Base-by-base conservation (phyloP, 495 filamentous ascomycete genomes). In the Xylaria flabelliformis region DNA sequence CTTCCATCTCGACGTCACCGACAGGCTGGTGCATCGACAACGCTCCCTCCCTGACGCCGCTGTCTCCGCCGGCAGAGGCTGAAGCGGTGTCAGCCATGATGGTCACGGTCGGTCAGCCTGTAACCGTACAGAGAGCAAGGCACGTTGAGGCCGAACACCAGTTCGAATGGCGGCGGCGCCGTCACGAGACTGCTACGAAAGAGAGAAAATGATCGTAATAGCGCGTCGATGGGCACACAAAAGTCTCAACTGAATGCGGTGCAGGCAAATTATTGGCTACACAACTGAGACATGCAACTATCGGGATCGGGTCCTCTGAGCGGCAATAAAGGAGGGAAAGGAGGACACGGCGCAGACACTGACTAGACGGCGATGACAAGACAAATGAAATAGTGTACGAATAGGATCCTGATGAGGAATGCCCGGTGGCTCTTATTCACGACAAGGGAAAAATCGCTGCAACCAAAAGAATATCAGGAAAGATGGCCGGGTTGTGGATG, bases 1-100 rank as follows among this genome's bases (percentile, higher is more conserved):
- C 76, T 66, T 79, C 74, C 77, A 79, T 79, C 56, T 79, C 77
- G 5, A 79, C 71, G 53, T 76, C 77, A 44, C 67, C 74, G 17
- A 66, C 73, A 15, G 75, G 73, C 48, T 73, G 77, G 44, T 56
- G 73, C 67, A 72, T 75, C 41, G 75, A 68, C 74, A 74, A 17
- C 41, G 48, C 69, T 39, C 69, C 76, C 65, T 78, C 75, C 17
- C 34, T 76, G 61, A 46, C 24, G 59, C 75, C 77, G 67, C 74
- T 71, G 46, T 79, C 77, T 72, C 72, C 77, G 63, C 74, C 73
- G 34, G 70, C 61, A 64, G 75, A 76, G 53, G 71, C 71, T 50
- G 71, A 21, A 46, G 74, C 58, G 63, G 63, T 67, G 64, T 79
- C 77, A 67, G 74, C 71, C 77, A 79, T 79, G 39, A 63, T 73